Evolutionary conservation across 208 protist species (phyloP), one percentile per base, ranked within the genome.

Genomic region (Leishmania gerbilli): DNA sequence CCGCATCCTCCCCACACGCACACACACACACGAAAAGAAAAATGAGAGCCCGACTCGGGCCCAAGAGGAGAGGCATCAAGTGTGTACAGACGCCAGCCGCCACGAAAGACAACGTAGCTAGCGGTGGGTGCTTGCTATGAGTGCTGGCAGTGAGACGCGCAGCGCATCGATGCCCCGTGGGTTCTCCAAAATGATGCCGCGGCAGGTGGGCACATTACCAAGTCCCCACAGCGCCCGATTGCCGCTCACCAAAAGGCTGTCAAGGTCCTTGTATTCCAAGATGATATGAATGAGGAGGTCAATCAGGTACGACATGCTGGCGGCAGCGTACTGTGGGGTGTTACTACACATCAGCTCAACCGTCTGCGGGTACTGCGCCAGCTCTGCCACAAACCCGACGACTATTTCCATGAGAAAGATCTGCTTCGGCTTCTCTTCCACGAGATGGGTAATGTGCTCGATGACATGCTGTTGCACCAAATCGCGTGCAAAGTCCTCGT

Each of bases 401-500:
- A 97, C 77, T 62, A 89, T 89, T 72, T 97, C 95, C 84, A 97
- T 95, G 65, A 97, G 82, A 81, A 96, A 95, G 27, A 96, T 88
- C 55, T 96, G 87, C 74, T 87, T 81, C 60, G 90, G 90, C 53
- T 91, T 86, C 49, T 86, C 74, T 74, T 95, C 86, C 40, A 92
- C 84, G 11, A 97, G 64, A 71, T 85, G 82, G 9, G 81, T 86
- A 19, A 93, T 71, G 82, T 97, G 92, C 62, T 93, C 86, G 15
- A 97, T 19, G 37, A 92, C 89, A 37, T 82, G 56, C 27, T 89
- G 71, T 71, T 90, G 79, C 21, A 91, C 86, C 17, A 97, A 77
- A 74, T 67, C 80, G 60, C 89, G 83, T 24, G 88, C 95, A 60
- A 92, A 90, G 74, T 80, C 67, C 31, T 79, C 72, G 71, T 90